These are phyloP conservation scores for Acacia pycnantha DNA, from an alignment of 331 rosid species.

Conservation along the genomic window DNA sequence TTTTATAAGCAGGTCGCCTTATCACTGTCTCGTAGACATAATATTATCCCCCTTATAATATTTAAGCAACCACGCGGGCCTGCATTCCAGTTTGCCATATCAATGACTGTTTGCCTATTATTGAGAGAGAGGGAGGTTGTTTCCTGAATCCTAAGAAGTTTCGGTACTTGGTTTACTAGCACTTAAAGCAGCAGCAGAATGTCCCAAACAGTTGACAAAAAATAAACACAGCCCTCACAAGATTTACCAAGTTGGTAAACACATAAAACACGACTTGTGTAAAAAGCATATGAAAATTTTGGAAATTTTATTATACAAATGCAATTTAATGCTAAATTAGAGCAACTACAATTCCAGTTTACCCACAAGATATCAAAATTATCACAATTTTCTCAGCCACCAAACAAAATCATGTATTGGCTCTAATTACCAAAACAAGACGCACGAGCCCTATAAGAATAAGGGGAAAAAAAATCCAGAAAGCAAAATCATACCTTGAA, in stretches of 20 bases:
- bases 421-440: neutral
- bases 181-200: neutral
- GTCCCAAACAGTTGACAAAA: neutral
- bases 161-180: neutral
- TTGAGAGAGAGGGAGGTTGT: neutral
- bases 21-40: neutral
- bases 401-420: constrained; percentile 9
- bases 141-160: neutral
- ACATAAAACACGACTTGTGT: neutral
- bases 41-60: neutral
- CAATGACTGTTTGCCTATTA: neutral
- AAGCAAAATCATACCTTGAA: constrained; percentile 42
- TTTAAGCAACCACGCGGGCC: neutral
- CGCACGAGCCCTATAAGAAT: neutral
- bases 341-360: neutral
- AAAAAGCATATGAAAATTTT: neutral
- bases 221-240: neutral
- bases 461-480: neutral
- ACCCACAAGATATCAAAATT: neutral
- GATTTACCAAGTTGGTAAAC: neutral
- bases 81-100: neutral
- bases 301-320: neutral
- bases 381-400: neutral
- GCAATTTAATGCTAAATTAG: neutral
- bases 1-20: neutral